Conservation (phyloP, 148 eudicot genomes). For the Talinum fruticosum region DNA sequence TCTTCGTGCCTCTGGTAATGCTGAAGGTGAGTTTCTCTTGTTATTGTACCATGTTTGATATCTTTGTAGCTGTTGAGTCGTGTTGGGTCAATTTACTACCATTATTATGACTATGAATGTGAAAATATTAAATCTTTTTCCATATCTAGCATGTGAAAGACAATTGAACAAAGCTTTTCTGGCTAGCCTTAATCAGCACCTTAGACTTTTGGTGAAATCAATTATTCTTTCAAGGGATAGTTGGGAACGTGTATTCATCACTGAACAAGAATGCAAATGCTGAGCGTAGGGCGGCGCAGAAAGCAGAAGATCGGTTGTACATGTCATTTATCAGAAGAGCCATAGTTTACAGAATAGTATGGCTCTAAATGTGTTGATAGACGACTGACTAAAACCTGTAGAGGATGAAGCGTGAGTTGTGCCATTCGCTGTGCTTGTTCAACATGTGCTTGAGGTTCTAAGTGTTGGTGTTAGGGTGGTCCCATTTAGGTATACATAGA, state of each 20-base stretch:
- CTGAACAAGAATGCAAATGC: neutral
- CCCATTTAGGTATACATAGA: neutral
- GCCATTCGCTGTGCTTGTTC: neutral
- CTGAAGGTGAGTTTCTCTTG: conserved; percentile 10
- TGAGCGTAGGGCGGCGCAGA: neutral
- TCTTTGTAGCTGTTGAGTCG: neutral
- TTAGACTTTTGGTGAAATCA: neutral
- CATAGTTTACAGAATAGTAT: too few relatives aligned
- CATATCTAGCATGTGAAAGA: neutral
- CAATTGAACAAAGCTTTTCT: neutral
- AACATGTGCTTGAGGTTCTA: neutral
- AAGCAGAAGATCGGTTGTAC: too few relatives aligned
- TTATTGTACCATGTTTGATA: neutral
- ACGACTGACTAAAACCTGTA: neutral
- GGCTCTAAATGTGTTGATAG: too few relatives aligned
- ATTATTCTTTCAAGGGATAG: neutral
- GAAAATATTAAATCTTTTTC: neutral
- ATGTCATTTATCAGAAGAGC: too few relatives aligned
- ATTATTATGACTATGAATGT: neutral
- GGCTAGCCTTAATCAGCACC: neutral
- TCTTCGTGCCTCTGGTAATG: neutral
- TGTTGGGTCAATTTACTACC: neutral
- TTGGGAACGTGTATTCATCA: neutral
- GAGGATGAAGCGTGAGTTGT: too few relatives aligned
- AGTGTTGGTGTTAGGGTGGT: neutral